A percentile compares a stretch with the other conserved stretches of the same genome.
Evolutionary conservation across 2,329 filamentous ascomycete species (phyloP).

Genomic region (Xylariaceae sp.): DNA sequence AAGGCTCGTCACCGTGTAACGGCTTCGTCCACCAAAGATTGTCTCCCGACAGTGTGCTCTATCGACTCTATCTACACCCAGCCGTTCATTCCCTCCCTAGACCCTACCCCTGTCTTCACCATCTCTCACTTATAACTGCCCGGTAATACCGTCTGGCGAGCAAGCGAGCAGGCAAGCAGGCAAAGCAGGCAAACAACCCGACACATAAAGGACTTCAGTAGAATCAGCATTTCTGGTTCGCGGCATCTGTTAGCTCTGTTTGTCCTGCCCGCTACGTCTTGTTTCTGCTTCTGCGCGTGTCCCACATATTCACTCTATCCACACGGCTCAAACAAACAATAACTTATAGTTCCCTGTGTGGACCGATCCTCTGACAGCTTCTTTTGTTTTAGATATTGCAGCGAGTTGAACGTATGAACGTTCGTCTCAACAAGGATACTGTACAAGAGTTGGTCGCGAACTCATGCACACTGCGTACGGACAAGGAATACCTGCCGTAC

Average conservation of each 20-base stretch:
- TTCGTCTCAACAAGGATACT: neutral
- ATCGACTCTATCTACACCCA: neutral
- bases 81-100: neutral
- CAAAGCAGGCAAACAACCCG: too few relatives aligned
- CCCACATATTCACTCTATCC: neutral
- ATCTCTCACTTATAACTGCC: neutral
- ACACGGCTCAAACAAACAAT: neutral
- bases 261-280: neutral
- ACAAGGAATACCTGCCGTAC: neutral
- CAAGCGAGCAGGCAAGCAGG: neutral
- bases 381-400: conserved; percentile 2
- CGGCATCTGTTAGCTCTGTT: neutral
- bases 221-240: neutral
- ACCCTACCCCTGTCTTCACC: neutral
- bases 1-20: neutral
- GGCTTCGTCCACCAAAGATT: neutral
- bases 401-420: neutral
- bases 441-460: conserved; percentile 13
- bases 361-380: neutral
- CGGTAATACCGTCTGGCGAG: neutral
- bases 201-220: too few relatives aligned
- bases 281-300: neutral
- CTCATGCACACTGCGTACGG: neutral
- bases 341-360: neutral
- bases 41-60: neutral